Evolutionary conservation across 2,329 filamentous ascomycete species (phyloP), one percentile per base, ranked within the genome.

Genomic region (Arthroderma sp.): DNA sequence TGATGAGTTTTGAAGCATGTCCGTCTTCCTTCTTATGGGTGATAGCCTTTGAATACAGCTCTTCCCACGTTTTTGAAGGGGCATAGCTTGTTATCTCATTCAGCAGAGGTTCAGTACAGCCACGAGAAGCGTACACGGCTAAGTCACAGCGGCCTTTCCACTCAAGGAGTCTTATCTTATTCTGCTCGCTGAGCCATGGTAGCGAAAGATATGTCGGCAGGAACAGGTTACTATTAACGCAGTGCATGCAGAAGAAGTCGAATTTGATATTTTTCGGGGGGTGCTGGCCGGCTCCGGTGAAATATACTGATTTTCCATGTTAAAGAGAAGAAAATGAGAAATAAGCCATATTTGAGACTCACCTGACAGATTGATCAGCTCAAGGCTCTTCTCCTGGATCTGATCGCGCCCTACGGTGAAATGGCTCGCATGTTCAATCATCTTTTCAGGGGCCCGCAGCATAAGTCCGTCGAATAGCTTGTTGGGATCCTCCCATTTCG

Each of bases 161-260:
- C 62, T 91, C 83, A 5, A 94, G 68, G 0, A 94, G 65, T 4
- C 84, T 77, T 8, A 71, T 68, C 58, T 88, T 89, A 40, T 69
- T 68, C 5, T 69, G 67, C 0, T 64, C 57, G 0, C 77, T 69
- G 37, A 87, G 69, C 74, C 75, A 91, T 33, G 69, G 51, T 51
- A 72, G 72, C 7, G 66, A 65, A 56, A 80, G 73, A 58, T 94
- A 72, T 5, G 70, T 59, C 4, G 71, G 68, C 51, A 85, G 72
- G 66, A 89, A 91, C 52, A 94, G 77, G n/a, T 81, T 80, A 7
- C 70, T 69, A 57, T 83, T 95, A 52, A 89, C 66, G 55, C 79
- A 77, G 62, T 95, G 88, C 55, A 88, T 87, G 57, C 69, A 70
- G 68, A 81, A 91, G 61, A 95, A 95, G 59, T 94, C 88, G 58